These are phyloP conservation scores for Annulohypoxylon truncatum DNA, from an alignment of 2,329 filamentous ascomycete genomes.

Conservation along the genomic window DNA sequence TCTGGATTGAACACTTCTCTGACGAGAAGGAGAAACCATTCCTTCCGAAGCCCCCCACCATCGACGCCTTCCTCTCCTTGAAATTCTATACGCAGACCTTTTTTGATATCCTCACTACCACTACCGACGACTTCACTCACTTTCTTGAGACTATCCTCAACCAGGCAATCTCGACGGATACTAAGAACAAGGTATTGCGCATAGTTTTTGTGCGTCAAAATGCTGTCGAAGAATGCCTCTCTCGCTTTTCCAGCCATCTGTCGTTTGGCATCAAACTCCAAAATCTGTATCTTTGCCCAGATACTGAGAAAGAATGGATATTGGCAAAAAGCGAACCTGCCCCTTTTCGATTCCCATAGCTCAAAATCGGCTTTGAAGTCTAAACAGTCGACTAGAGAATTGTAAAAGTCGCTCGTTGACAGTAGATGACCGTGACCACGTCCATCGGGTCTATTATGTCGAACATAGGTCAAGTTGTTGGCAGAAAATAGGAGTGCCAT, in stretches of 20 bases:
- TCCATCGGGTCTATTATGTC: conserved; percentile 53
- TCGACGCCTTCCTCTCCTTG: conserved; percentile 91
- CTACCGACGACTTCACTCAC: conserved; percentile 88
- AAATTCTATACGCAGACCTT: conserved; percentile 87
- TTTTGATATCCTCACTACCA: conserved; percentile 87
- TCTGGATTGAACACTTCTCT: conserved; percentile 92
- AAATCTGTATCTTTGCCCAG: conserved; percentile 89
- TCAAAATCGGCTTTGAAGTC: conserved; percentile 89
- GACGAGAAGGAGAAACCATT: conserved; percentile 92
- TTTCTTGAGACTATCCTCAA: conserved; percentile 86
- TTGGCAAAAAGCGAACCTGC: conserved; percentile 88
- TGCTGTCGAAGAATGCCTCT: conserved; percentile 91
- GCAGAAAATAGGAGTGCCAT: conserved; percentile 85
- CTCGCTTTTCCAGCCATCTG: conserved; percentile 91
- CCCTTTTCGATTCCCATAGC: conserved; percentile 80
- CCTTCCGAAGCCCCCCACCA: conserved; percentile 88
- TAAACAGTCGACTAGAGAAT: conserved; percentile 85
- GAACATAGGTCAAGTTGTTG: conserved; percentile 68
- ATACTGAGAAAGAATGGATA: conserved; percentile 93
- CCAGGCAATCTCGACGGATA: conserved; percentile 84
- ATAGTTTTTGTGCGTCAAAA: conserved; percentile 78
- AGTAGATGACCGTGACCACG: conserved; percentile 73
- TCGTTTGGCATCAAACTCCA: conserved; percentile 86
- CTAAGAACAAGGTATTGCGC: conserved; percentile 82
- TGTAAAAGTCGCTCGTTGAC: conserved; percentile 88